Conservation (phyloP, 805 yeast species). For the Scheffersomyces ergatensis region DNA sequence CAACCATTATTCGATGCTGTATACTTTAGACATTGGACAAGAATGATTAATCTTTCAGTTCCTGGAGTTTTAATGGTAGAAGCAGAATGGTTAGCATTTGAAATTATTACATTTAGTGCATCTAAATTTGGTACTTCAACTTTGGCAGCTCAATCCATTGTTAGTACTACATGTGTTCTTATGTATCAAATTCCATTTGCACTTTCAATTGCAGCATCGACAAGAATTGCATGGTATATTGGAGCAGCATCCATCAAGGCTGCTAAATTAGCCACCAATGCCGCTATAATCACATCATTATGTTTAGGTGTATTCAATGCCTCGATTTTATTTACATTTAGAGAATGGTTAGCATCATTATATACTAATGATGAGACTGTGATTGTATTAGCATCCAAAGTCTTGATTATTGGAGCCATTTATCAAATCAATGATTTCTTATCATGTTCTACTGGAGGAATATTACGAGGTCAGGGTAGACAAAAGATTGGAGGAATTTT, state of each 20-base stretch:
- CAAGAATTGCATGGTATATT: slow-evolving; percentile 72
- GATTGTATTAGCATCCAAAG: slow-evolving; percentile 33
- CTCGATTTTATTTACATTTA: slow-evolving; percentile 31
- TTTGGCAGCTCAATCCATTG: slow-evolving; percentile 73
- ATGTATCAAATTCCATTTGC: slow-evolving; percentile 77
- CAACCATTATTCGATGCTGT: slow-evolving; percentile 19
- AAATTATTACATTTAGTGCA: slow-evolving; percentile 66
- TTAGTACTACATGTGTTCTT: slow-evolving; percentile 64
- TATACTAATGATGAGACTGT: slow-evolving; percentile 41
- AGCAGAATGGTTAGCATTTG: slow-evolving; percentile 79
- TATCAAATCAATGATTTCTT: slow-evolving; percentile 52
- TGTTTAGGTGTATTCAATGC: slow-evolving; percentile 37
- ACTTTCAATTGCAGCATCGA: slow-evolving; percentile 69
- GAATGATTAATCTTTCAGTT: slow-evolving; percentile 61
- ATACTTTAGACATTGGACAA: slow-evolving; percentile 55
- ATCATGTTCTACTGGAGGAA: slow-evolving; percentile 50
- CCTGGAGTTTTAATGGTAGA: slow-evolving; percentile 77
- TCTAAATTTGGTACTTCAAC: slow-evolving; percentile 64
- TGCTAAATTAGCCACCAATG: slow-evolving; percentile 33
- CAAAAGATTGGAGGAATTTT: slow-evolving; percentile 56
- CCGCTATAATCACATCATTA: slow-evolving; percentile 32
- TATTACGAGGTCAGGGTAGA: slow-evolving; percentile 57
- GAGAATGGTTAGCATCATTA: slow-evolving; percentile 36
- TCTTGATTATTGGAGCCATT: slow-evolving; percentile 46
- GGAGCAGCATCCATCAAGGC: slow-evolving; percentile 57